A percentile compares a stretch with the other conserved stretches of the same genome.
Evolutionary conservation across 768 basidiomycete genomes (phyloP).

Genomic region (Pleurotus ostreatus): DNA sequence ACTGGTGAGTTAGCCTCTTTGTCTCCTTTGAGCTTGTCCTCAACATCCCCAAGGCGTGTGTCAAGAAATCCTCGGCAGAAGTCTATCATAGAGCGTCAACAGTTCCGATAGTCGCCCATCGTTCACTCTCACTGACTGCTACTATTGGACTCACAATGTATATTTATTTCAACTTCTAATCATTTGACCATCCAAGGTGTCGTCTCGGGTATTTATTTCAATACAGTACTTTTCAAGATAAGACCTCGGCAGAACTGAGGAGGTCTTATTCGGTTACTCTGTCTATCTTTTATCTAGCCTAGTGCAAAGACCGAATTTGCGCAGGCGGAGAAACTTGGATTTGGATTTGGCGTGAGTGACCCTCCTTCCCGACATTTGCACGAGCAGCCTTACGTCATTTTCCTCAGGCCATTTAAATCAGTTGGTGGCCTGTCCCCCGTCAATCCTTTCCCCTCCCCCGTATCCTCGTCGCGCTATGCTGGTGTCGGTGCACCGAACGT

Average conservation of each 20-base stretch:
- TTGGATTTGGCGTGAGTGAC: background rate
- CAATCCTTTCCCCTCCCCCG: no score
- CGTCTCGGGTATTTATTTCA: background rate
- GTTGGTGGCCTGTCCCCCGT: background rate
- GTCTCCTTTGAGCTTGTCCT: conserved; percentile 2
- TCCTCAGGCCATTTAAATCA: background rate
- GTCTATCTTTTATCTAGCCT: background rate
- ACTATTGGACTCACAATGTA: no score
- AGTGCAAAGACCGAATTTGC: background rate
- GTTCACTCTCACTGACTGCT: no score
- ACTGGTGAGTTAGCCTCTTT: conserved; percentile 58
- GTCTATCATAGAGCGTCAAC: conserved; percentile 69
- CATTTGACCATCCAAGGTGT: background rate
- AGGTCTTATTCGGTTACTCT: background rate
- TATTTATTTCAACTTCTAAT: background rate
- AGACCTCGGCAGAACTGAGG: conserved; percentile 10
- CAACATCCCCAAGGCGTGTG: conserved; percentile 60
- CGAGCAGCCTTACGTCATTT: background rate
- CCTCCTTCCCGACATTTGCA: background rate
- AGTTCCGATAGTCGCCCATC: conserved; percentile 46
- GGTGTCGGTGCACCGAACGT: no score
- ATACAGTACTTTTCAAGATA: conserved; percentile 2
- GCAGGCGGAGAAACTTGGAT: conserved; percentile 1
- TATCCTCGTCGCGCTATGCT: no score
- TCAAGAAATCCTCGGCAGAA: conserved; percentile 68